Evolutionary conservation across 129 eudicot species (phyloP).

Genomic region (Artemisia annua): DNA sequence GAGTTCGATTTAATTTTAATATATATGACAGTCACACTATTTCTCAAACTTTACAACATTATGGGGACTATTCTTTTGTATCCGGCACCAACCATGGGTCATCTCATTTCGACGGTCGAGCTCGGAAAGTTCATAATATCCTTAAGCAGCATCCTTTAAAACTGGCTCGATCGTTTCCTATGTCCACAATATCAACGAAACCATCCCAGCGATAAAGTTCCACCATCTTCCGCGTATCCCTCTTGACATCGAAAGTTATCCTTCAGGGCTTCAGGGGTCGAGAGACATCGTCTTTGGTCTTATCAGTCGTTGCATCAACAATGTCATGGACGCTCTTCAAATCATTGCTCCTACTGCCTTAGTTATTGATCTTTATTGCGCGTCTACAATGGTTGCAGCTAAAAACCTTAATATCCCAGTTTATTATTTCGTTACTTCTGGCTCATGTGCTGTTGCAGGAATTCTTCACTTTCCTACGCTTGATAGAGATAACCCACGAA

Average conservation of each 20-base stretch:
- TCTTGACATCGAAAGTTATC: slow-evolving; percentile 22
- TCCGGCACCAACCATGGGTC: too few species aligned
- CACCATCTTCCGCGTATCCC: slow-evolving; percentile 36
- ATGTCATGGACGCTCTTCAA: slow-evolving; percentile 30
- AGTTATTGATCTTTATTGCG: slow-evolving; percentile 50
- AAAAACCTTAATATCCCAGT: slow-evolving; percentile 26
- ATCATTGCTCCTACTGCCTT: slow-evolving; percentile 24
- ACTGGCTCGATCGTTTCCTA: slow-evolving; percentile 43
- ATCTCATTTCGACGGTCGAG: too few species aligned
- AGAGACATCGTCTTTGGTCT: slow-evolving; percentile 22
- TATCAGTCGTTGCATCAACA: slow-evolving; percentile 24
- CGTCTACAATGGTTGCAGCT: slow-evolving; percentile 21
- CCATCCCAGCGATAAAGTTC: slow-evolving; percentile 49
- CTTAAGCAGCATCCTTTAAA: slow-evolving; percentile 19
- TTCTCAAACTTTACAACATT: too few species aligned
- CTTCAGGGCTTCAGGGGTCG: slow-evolving; percentile 23
- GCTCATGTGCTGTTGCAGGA: slow-evolving; percentile 25
- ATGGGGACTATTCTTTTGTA: too few species aligned
- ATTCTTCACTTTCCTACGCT: slow-evolving; percentile 33
- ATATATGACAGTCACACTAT: too few species aligned
- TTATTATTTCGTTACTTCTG: slow-evolving; percentile 42
- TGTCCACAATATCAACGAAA: slow-evolving; percentile 38
- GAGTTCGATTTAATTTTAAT: too few species aligned
- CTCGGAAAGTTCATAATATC: too few species aligned
- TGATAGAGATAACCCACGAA: slow-evolving; percentile 15